Conservation (phyloP, 768 basidiomycete genomes). For the Phlegmacium glaucopus region DNA sequence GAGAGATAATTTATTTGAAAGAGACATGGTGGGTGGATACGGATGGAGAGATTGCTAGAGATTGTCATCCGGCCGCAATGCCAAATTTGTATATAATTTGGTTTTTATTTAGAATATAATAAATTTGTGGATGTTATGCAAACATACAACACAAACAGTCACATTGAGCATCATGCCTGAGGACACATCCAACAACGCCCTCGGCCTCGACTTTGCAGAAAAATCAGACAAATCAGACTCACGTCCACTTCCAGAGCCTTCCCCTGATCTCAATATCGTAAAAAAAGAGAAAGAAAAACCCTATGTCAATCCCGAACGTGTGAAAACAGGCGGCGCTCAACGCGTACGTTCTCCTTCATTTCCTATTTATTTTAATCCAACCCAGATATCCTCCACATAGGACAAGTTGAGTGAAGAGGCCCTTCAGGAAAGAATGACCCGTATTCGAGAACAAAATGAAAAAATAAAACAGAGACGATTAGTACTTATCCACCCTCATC, state of each 20-base stretch:
- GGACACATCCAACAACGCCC: slow-evolving; percentile 44
- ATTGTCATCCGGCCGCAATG: no score
- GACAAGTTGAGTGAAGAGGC: slow-evolving; percentile 69
- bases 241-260: slow-evolving; percentile 5
- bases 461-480: slow-evolving; percentile 69
- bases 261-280: slow-evolving; percentile 17
- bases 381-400: slow-evolving; percentile 28
- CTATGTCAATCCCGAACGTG: slow-evolving; percentile 80
- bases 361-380: neutral
- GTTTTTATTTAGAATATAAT: no score
- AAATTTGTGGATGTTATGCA: no score
- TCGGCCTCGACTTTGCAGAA: slow-evolving; percentile 60
- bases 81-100: no score
- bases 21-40: slow-evolving; percentile 63
- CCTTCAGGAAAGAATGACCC: slow-evolving; percentile 63
- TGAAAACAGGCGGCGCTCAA: slow-evolving; percentile 76
- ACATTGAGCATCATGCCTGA: slow-evolving; percentile 40
- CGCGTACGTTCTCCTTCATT: slow-evolving; percentile 43
- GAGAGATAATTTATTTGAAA: slow-evolving; percentile 92
- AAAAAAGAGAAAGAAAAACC: slow-evolving; percentile 59
- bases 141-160: no score
- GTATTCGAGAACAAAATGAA: slow-evolving; percentile 70
- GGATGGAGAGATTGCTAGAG: slow-evolving; percentile 15
- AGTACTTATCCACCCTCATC: slow-evolving; percentile 28
- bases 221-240: slow-evolving; percentile 6